A percentile compares a stretch with the other conserved stretches of the same genome.
These are phyloP conservation scores for Monilinia laxa DNA, from an alignment of 2,329 filamentous ascomycete genomes.

Conservation along the genomic window DNA sequence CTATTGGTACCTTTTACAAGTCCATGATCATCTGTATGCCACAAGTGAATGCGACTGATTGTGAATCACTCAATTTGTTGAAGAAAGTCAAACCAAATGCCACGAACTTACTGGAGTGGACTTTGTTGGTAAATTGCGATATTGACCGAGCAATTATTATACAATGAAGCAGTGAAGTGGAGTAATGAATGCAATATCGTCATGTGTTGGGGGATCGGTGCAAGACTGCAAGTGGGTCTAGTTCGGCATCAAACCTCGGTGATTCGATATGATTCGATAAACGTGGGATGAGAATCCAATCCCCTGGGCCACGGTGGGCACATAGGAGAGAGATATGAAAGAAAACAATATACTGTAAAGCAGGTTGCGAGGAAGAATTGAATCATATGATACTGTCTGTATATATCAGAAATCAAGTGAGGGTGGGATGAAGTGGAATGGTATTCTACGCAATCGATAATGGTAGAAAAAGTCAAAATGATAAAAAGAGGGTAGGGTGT, in stretches of 20 bases:
- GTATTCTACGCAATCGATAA: too few relatives aligned
- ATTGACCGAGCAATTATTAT: not conserved
- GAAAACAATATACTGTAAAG: too few relatives aligned
- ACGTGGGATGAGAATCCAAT: too few relatives aligned
- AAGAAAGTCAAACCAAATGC: not conserved
- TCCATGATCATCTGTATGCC: slow-evolving; percentile 21
- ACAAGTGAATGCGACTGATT: slow-evolving; percentile 19
- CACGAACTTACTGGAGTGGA: not conserved
- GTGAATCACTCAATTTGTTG: not conserved
- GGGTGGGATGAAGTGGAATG: too few relatives aligned
- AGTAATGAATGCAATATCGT: slow-evolving; percentile 12
- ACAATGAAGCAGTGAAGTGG: slow-evolving; percentile 9
- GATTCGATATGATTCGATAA: slow-evolving; percentile 14
- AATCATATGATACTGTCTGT: too few relatives aligned
- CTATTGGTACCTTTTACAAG: slow-evolving; percentile 9
- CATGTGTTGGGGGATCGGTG: not conserved
- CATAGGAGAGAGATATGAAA: too few relatives aligned
- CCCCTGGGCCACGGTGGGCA: too few relatives aligned
- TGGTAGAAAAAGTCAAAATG: too few relatives aligned
- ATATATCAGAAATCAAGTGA: too few relatives aligned
- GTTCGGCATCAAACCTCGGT: slow-evolving; percentile 11
- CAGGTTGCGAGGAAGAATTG: too few relatives aligned
- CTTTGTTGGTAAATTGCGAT: slow-evolving; percentile 1
- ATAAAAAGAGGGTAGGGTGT: too few relatives aligned
- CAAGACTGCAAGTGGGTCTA: not conserved